These are phyloP conservation scores for Carpinus fangiana DNA, from an alignment of 306 rosid genomes.

Conservation along the genomic window DNA sequence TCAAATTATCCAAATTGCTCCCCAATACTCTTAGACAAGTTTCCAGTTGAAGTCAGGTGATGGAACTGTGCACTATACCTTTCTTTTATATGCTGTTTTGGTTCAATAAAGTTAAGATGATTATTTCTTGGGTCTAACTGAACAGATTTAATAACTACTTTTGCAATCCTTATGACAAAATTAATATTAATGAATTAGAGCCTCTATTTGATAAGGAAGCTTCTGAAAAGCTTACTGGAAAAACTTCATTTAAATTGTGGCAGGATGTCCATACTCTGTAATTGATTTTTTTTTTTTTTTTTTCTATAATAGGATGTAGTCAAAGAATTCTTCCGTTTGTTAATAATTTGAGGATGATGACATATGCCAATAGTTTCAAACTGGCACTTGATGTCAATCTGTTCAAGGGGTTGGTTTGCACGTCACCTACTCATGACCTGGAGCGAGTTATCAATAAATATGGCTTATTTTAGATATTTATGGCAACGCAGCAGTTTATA, in stretches of 20 bases:
- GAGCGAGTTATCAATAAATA: not conserved
- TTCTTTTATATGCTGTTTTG: conserved; percentile 20
- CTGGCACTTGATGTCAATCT: not conserved
- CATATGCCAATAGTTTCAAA: not conserved
- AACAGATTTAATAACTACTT: not conserved
- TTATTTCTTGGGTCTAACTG: not conserved
- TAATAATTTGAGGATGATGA: not conserved
- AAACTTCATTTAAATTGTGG: not conserved
- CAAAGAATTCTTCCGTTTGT: not conserved
- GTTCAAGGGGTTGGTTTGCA: not conserved
- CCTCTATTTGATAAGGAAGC: not conserved
- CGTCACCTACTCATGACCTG: not conserved
- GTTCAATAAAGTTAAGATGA: not conserved
- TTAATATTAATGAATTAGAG: not conserved
- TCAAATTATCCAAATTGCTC: conserved; percentile 83
- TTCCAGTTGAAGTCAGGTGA: conserved; percentile 82
- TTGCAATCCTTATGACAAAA: not conserved
- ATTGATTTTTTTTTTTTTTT: too few species aligned
- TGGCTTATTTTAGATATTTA: not conserved
- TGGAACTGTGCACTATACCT: conserved; percentile 21
- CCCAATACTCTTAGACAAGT: conserved; percentile 81
- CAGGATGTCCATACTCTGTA: not conserved
- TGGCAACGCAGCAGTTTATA: not conserved
- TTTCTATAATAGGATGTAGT: not conserved
- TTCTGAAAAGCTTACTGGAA: not conserved